phyloP scores from a whole-genome alignment of 2,329 filamentous ascomycete genomes.

The Nemania sp. region DNA sequence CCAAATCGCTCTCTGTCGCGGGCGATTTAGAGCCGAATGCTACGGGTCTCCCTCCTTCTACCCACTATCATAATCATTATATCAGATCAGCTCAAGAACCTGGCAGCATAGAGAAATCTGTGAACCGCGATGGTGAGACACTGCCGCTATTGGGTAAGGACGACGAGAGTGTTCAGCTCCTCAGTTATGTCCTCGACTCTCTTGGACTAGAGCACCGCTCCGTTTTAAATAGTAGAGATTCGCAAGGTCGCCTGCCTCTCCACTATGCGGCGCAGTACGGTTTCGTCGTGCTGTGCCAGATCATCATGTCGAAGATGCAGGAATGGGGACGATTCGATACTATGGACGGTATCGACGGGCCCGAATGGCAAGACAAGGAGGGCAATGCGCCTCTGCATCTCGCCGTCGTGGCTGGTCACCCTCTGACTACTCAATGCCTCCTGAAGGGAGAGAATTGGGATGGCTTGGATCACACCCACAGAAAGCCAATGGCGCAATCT shows the following conservation, averaged over 20 bases:
- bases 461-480: conserved; percentile 63
- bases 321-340: conserved; percentile 86
- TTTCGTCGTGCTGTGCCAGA: conserved; percentile 85
- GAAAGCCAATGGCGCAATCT: conserved; percentile 76
- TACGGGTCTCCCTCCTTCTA: conserved; percentile 52
- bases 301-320: conserved; percentile 87
- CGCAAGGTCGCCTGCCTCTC: conserved; percentile 80
- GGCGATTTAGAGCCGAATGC: conserved; percentile 56
- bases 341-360: conserved; percentile 81
- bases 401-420: conserved; percentile 88
- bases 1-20: conserved; percentile 52
- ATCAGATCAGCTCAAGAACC: conserved; percentile 75
- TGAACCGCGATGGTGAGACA: conserved; percentile 64
- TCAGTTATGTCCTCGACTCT: conserved; percentile 65
- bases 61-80: conserved; percentile 68
- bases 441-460: conserved; percentile 80
- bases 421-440: conserved; percentile 79
- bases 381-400: conserved; percentile 90
- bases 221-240: conserved; percentile 71
- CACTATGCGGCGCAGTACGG: conserved; percentile 96
- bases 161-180: conserved; percentile 74
- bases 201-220: conserved; percentile 68
- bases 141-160: conserved; percentile 66
- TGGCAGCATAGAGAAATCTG: conserved; percentile 57
- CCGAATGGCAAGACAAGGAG: conserved; percentile 88